Percentiles rank a stretch among this genome's conserved stretches.
Evolutionary conservation across 2,329 filamentous ascomycete genomes (phyloP).

Genomic region (Sarocladium oryzae): DNA sequence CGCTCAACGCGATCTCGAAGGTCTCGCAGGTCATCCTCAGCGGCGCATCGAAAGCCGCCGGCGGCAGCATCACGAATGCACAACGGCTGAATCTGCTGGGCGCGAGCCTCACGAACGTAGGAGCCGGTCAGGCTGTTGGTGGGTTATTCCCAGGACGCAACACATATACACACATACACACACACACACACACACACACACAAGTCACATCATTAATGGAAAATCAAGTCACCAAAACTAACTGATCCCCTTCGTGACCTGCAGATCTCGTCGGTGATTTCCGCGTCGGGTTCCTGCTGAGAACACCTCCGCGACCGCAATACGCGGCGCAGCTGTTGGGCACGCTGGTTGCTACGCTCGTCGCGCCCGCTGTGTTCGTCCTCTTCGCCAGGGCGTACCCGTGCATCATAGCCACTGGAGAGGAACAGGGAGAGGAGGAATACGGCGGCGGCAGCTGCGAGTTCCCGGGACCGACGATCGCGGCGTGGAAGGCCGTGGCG

Average conservation of each 20-base stretch:
- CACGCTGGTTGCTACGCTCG: constrained; percentile 10
- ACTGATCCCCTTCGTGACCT: too few species aligned
- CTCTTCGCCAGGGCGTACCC: constrained; percentile 11
- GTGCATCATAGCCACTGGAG: constrained; percentile 5
- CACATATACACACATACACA: too few species aligned
- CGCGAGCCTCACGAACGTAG: constrained; percentile 11
- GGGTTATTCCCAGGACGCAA: too few species aligned
- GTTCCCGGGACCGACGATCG: constrained; percentile 10
- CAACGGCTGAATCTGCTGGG: constrained; percentile 11
- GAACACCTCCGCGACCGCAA: constrained; percentile 9
- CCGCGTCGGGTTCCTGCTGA: constrained; percentile 10
- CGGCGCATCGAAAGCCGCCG: constrained; percentile 7
- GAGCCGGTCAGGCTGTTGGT: constrained; percentile 10
- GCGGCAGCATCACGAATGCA: constrained; percentile 5
- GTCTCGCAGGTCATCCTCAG: constrained; percentile 10
- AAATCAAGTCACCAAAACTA: too few species aligned
- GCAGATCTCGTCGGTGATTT: constrained; percentile 11
- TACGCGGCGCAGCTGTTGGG: constrained; percentile 10
- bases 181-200: too few species aligned
- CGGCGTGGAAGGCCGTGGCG: constrained; percentile 9
- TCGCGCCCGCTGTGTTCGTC: constrained; percentile 10
- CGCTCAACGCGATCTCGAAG: constrained; percentile 10
- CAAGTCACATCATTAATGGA: too few species aligned
- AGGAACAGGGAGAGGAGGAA: background rate
- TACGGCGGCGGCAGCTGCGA: constrained; percentile 5